Evolutionary conservation across 768 basidiomycete genomes (phyloP).

Genomic region (Leccinum olivaceopallidum): DNA sequence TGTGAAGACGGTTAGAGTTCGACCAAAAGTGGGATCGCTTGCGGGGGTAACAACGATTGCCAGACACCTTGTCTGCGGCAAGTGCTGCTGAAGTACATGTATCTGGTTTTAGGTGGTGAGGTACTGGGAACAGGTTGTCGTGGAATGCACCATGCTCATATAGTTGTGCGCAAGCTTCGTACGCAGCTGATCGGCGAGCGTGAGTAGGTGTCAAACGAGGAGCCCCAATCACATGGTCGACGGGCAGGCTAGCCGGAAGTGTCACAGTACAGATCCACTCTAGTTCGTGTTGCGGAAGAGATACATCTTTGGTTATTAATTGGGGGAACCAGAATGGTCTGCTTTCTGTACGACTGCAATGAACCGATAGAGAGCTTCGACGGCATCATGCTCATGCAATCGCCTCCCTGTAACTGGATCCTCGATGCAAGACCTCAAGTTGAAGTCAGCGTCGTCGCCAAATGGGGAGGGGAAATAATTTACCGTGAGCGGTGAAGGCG

Average conservation of each 20-base stretch:
- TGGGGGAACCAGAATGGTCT: conserved; percentile 8
- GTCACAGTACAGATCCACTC: conserved; percentile 50
- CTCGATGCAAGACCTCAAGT: conserved; percentile 40
- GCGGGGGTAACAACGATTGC: conserved; percentile 55
- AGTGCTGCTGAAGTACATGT: conserved; percentile 8
- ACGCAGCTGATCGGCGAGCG: conserved; percentile 62
- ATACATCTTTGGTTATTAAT: conserved; percentile 25
- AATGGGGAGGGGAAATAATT: conserved; percentile 44
- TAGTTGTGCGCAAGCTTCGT: conserved; percentile 52
- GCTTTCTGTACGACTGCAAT: conserved; percentile 28
- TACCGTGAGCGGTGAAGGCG: conserved; percentile 45
- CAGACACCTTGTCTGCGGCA: conserved; percentile 33
- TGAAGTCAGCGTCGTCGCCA: conserved; percentile 42
- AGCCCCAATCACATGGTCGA: conserved; percentile 45
- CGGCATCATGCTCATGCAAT: conserved; percentile 60
- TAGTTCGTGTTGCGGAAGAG: conserved; percentile 17
- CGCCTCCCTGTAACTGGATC: conserved; percentile 65
- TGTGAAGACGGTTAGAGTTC: conserved; percentile 36
- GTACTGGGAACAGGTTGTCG: conserved; percentile 41
- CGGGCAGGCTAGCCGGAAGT: conserved; percentile 44
- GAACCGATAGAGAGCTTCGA: conserved; percentile 56
- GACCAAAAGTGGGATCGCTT: conserved; percentile 71
- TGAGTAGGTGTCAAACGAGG: conserved; percentile 46
- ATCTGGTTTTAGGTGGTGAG: conserved; percentile 6
- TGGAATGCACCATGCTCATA: conserved; percentile 53